phyloP scores from a whole-genome alignment of 768 basidiomycete species.

The Leucosporidium yakuticum region DNA sequence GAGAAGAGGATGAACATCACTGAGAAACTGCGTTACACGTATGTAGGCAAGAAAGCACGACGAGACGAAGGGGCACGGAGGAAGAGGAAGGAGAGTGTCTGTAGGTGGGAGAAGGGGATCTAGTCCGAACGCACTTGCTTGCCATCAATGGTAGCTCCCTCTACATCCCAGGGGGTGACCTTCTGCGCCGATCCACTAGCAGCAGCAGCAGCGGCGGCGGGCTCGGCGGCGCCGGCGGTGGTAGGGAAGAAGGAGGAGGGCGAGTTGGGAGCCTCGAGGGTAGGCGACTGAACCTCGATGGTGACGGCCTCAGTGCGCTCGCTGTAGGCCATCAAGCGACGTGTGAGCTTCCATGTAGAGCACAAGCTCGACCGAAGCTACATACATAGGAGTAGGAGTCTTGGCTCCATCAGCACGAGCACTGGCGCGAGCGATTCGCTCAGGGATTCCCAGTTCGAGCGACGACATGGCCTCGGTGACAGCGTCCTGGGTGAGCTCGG shows the following conservation, averaged over 20 bases:
- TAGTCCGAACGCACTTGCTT: conserved; percentile 54
- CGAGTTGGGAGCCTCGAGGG: conserved; percentile 23
- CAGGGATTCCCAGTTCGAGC: conserved; percentile 32
- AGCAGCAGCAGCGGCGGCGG: conserved; percentile 1
- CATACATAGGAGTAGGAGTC: conserved; percentile 33
- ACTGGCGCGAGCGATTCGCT: conserved; percentile 33
- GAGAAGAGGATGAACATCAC: not conserved
- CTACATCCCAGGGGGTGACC: conserved; percentile 95
- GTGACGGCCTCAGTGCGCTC: conserved; percentile 14
- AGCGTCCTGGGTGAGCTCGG: conserved; percentile 32
- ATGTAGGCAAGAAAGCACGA: not conserved
- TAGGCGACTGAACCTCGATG: conserved; percentile 13
- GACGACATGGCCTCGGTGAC: conserved; percentile 30
- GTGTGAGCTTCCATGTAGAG: not conserved
- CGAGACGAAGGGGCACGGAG: not conserved
- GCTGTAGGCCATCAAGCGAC: not conserved
- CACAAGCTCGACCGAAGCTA: not conserved
- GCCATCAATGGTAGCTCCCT: conserved; percentile 82
- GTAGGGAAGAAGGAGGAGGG: conserved; percentile 7
- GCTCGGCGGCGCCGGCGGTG: conserved; percentile 5
- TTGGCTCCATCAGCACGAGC: conserved; percentile 30
- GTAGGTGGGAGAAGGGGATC: not conserved
- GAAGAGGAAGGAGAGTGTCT: not conserved
- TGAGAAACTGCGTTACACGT: not conserved
- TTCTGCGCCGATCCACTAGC: conserved; percentile 27